These are phyloP conservation scores for Gossypium thurberi DNA, from an alignment of 345 rosid species.

Conservation along the genomic window DNA sequence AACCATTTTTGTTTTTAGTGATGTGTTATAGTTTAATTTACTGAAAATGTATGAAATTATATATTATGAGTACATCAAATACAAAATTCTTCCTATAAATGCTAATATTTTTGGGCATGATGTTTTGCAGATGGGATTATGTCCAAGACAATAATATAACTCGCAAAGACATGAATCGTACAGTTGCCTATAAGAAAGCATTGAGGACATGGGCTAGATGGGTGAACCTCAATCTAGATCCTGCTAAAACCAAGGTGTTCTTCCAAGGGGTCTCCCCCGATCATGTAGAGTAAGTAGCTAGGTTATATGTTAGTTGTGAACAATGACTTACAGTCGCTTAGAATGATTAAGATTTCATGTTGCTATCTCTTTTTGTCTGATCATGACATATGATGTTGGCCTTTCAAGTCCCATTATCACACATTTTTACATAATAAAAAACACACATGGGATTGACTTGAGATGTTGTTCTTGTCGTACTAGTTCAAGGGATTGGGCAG, in stretches of 20 bases:
- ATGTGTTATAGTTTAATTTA: no score
- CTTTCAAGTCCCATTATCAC: no score
- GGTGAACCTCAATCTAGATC: not conserved
- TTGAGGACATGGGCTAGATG: not conserved
- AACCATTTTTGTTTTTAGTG: no score
- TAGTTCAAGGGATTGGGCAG: conserved; percentile 34
- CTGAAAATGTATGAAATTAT: no score
- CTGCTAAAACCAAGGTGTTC: not conserved
- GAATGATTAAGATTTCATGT: not conserved
- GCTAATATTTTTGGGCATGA: not conserved
- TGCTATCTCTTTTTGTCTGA: no score
- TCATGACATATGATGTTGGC: no score
- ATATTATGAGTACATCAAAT: no score
- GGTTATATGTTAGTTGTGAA: not conserved
- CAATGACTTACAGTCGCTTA: not conserved
- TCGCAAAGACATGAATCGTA: not conserved
- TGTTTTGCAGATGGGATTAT: conserved; percentile 30
- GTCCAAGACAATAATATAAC: conserved; percentile 13
- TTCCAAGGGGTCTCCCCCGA: not conserved
- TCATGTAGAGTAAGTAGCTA: not conserved
- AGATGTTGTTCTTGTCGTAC: not conserved
- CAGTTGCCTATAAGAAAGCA: not conserved
- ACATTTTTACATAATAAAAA: no score
- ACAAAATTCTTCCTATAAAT: not conserved
- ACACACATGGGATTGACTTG: not conserved